These are phyloP conservation scores for Cudoniella acicularis DNA, from an alignment of 495 filamentous ascomycete species.

Conservation along the genomic window DNA sequence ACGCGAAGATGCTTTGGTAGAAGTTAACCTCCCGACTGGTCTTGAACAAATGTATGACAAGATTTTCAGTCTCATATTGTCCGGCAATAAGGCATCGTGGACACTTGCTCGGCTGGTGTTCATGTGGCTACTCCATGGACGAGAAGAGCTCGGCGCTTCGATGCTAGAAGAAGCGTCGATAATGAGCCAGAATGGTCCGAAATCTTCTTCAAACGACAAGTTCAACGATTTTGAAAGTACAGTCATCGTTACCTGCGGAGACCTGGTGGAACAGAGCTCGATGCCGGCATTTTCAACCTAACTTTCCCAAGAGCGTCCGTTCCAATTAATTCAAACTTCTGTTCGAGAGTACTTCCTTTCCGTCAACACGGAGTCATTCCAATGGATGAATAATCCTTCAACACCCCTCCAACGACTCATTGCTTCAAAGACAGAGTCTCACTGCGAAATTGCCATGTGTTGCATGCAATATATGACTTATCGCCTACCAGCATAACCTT, in stretches of 20 bases:
- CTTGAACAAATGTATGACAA: not conserved
- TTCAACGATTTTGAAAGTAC: not conserved
- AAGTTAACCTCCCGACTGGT: not conserved
- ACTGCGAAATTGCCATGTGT: not conserved
- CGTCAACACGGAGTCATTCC: not conserved
- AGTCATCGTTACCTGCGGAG: not conserved
- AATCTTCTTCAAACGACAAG: not conserved
- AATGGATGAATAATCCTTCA: not conserved
- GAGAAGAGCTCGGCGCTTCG: not conserved
- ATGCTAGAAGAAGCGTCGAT: not conserved
- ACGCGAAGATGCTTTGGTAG: not conserved
- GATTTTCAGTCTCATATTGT: not conserved
- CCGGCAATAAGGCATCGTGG: not conserved
- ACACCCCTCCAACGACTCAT: not conserved
- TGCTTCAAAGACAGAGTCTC: not conserved
- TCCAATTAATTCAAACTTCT: not conserved
- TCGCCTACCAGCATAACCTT: not conserved
- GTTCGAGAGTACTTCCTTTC: not conserved
- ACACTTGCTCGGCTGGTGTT: not conserved
- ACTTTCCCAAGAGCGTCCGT: too few species aligned
- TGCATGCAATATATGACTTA: not conserved
- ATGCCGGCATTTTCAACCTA: not conserved
- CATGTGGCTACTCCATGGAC: not conserved
- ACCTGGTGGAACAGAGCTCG: not conserved
- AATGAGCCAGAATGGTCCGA: not conserved